Evolutionary conservation across 139 green algal genomes (phyloP), one percentile per base, ranked within the genome.

Genomic region (Mesotaenium endlicherianum): DNA sequence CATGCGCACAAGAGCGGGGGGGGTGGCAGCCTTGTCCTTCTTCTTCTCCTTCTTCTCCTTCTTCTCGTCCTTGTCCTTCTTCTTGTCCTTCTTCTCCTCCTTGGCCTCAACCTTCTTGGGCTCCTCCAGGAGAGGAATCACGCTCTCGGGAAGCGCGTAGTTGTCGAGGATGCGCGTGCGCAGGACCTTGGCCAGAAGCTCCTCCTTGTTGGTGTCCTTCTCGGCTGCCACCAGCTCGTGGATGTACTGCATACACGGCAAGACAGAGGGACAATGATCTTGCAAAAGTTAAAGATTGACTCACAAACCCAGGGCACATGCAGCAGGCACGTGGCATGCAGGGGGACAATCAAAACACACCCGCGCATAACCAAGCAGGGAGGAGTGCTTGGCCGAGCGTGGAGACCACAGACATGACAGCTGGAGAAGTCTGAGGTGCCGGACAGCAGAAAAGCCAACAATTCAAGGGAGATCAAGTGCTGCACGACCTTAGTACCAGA

Each of bases 131-230:
- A n/a, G n/a, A n/a, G n/a, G n/a, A n/a, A n/a, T n/a, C 14, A 78
- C 20, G 40, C 70, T 38, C 70, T 78, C 53, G 17, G 76, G 76
- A 11, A 83, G 60, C 14, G 79, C 76, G 16, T 38, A 47, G 36
- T 81, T 67, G n/a, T 82, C 81, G 20, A 87, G 71, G 50, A 87
- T 81, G 39, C 81, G 70, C 81, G 82, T 87, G 45, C 50, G 16
- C 89, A 98, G 92, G 70, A 98, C 97, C 89, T 98, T 97, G 69
- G 87, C 94, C 92, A 98, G 93, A 85, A 91, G 83, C 43, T 74
- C 71, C 75, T 97, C 94, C 76, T 89, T 91, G 50, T 96, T 91
- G 86, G 90, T 94, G 87, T 97, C 92, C 60, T 36, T 47, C 8
- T 60, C 40, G 20, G 76, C 30, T 14, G 34, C 30, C 43, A 83